Evolutionary conservation across 176 grass and related monocot genomes (phyloP), one percentile per base, ranked within the genome.

Genomic region (Phoenix roebelenii): DNA sequence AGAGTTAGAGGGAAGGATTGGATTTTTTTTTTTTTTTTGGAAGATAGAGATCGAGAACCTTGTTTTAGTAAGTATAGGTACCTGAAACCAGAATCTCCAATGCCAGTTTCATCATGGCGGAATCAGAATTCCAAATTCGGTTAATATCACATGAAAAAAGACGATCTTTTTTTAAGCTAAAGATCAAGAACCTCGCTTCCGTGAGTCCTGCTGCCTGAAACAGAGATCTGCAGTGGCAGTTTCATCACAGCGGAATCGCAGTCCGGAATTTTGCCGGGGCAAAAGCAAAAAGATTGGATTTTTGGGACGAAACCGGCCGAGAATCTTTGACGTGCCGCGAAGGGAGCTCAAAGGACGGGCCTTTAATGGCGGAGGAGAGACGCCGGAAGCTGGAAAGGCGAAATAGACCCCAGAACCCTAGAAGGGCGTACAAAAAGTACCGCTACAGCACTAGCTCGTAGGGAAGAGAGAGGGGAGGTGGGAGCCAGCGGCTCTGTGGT

Each of bases 281-380:
- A 19, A 67, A 35, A 55, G 54, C 23, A 5, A 10, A 32, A 67
- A 55, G 16, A 23, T 54, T 20, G 23, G 51, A 67, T 30, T 25
- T 67, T 67, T 16, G 26, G 57, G 9, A 51, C 16, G 24, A n/a
- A 67, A 15, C 25, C 9, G 24, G 65, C 7, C 14, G 65, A 26
- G 51, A 54, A 55, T 54, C 24, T 67, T 67, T 51, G 51, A 51
- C 5, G 25, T 50, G 51, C 65, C 49, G 19, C 50, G 24, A 26
- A 35, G 65, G 20, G 22, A 55, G 65, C 23, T 55, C 51, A 35
- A 55, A 44, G 51, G 51, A 55, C 26, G 65, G 25, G 51, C 16
- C 25, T 55, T 35, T 67, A 67, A 67, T 54, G 65, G 23, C 51
- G 51, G 63, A 15, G 7, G n/a, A 25, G 52, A 39, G 64, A 7